Evolutionary conservation across 2,329 filamentous ascomycete species (phyloP), one percentile per base, ranked within the genome.

Genomic region (Pestalotiopsis sp.): DNA sequence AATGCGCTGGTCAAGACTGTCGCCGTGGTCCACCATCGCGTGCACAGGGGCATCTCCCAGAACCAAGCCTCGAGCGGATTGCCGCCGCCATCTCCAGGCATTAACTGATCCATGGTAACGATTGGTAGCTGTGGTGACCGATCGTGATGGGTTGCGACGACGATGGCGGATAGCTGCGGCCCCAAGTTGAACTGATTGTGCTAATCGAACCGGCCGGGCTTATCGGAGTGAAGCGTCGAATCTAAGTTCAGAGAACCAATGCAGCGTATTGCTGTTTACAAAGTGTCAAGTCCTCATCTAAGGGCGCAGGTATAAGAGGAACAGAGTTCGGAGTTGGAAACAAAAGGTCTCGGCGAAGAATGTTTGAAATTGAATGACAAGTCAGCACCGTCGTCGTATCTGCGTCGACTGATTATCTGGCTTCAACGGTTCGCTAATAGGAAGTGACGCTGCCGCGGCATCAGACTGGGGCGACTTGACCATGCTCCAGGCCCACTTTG

Each of bases 1-100:
- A 98, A 83, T 17, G 94, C 89, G 73, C 94, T 97, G 11, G 92
- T 96, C 68, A 94, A 84, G 56, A 98, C 90, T 0, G 94, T 97
- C 4, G 94, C 94, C 26, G 94, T 94, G 24, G 96, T 98, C 96
- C 96, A 99, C 91, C 93, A 97, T 70, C 96, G 86, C 48, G 96
- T 99, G 80, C 94, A 97, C 30, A 96, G 89, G 3, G 96, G 96
- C 92, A 98, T 98, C 80, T 99, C 96, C 87, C 94, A 98, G 81
- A 98, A 98, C 96, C 96, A 99, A 73, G 95, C 92, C 81, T 98
- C 96, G 7, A 99, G 86, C 56, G 95, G 96, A 76, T 97, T 84
- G 66, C 86, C 84, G 68, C 86, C 88, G 72, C 85, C 87, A 68
- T 88, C 87, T 68, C 82, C 80, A 48, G 69, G 80, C 77, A 89